These are phyloP conservation scores for Globisporangium carolinianum DNA, from an alignment of 352 stramenopile genomes.

Conservation along the genomic window DNA sequence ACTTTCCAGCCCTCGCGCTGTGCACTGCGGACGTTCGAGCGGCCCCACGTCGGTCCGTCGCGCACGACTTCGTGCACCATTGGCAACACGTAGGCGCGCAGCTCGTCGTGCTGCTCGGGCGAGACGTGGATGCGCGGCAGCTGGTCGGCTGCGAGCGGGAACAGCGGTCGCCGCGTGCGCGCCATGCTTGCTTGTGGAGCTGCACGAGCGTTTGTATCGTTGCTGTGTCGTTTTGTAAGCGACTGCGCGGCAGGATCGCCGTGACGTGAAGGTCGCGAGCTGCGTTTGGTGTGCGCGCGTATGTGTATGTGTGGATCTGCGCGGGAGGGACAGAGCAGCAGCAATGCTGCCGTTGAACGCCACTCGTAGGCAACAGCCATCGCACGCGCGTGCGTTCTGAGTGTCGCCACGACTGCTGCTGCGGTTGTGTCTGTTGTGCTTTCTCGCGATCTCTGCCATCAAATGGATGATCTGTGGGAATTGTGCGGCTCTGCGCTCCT, in stretches of 20 bases:
- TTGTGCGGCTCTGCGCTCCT: no score
- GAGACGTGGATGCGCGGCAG: constrained; percentile 45
- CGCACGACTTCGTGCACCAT: constrained; percentile 39
- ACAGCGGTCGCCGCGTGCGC: constrained; percentile 11
- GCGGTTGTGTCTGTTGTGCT: no score
- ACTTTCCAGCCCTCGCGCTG: constrained; percentile 51
- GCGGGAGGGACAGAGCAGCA: no score
- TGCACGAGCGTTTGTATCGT: background rate
- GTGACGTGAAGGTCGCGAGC: no score
- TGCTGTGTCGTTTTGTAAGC: background rate
- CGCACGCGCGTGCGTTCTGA: no score
- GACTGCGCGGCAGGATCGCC: background rate
- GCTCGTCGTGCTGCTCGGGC: constrained; percentile 47
- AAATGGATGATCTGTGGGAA: no score
- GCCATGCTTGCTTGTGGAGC: background rate
- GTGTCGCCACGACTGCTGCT: no score
- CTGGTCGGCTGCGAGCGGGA: constrained; percentile 45
- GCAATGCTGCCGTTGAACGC: no score
- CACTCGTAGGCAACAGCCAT: no score
- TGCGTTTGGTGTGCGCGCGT: no score
- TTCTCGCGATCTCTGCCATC: no score
- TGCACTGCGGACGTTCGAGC: constrained; percentile 42
- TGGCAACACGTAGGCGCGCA: constrained; percentile 49
- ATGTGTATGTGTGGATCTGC: no score
- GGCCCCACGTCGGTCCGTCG: constrained; percentile 57